A percentile compares a stretch with the other conserved stretches of the same genome.
Conservation (phyloP, 2,329 filamentous ascomycete genomes). For the Clonostachys rosea region DNA sequence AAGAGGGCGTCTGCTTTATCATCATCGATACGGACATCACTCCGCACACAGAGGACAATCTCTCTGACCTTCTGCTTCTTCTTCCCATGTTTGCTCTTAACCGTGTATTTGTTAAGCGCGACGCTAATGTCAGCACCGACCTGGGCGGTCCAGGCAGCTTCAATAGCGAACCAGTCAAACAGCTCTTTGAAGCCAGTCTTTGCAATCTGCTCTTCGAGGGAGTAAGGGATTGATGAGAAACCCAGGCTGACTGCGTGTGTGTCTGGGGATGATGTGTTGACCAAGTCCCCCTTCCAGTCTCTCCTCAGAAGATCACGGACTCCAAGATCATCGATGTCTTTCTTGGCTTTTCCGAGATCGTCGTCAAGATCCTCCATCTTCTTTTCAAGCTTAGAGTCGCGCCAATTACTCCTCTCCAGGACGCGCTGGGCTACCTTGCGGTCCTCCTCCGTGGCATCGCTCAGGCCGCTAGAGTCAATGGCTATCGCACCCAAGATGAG, state of each 20-base stretch:
- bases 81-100: slow-evolving; percentile 23
- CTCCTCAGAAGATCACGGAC: slow-evolving; percentile 36
- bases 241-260: slow-evolving; percentile 39
- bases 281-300: slow-evolving; percentile 41
- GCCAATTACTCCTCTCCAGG: slow-evolving; percentile 34
- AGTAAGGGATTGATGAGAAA: slow-evolving; percentile 38
- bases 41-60: slow-evolving; percentile 35
- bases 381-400: slow-evolving; percentile 24
- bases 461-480: slow-evolving; percentile 36
- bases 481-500: slow-evolving; percentile 38
- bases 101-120: slow-evolving; percentile 39
- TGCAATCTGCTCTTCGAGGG: slow-evolving; percentile 34
- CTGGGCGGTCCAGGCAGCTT: slow-evolving; percentile 41
- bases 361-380: slow-evolving; percentile 35
- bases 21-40: slow-evolving; percentile 36
- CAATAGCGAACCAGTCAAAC: slow-evolving; percentile 41
- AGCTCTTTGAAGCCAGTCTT: slow-evolving; percentile 39
- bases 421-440: slow-evolving; percentile 27
- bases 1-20: slow-evolving; percentile 35
- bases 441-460: slow-evolving; percentile 29
- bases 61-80: slow-evolving; percentile 39
- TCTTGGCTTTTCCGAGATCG: slow-evolving; percentile 30
- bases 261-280: slow-evolving; percentile 37
- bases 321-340: slow-evolving; percentile 30
- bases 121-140: slow-evolving; percentile 36